Percentiles rank a stretch among this genome's conserved stretches.
Conservation (phyloP, 2,329 filamentous ascomycete species). For the Apiospora sp. region DNA sequence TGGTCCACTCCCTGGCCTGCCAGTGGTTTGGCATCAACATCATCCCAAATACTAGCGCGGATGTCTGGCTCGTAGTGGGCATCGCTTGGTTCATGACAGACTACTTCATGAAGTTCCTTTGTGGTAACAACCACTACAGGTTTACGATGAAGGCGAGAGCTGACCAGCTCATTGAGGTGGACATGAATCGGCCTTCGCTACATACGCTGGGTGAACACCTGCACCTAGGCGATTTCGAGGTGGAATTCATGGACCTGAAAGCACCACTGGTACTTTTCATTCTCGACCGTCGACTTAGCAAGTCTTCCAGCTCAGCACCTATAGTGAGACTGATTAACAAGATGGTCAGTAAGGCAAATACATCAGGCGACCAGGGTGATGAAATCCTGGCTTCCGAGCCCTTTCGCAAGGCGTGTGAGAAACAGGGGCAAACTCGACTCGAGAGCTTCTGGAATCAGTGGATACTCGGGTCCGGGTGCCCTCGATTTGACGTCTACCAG, state of each 20-base stretch:
- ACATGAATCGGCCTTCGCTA: slow-evolving; percentile 83
- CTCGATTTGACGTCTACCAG: slow-evolving; percentile 84
- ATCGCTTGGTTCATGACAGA: slow-evolving; percentile 96
- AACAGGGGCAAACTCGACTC: slow-evolving; percentile 83
- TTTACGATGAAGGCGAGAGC: slow-evolving; percentile 87
- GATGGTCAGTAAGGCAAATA: slow-evolving; percentile 86
- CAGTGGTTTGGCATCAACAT: slow-evolving; percentile 97
- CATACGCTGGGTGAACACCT: slow-evolving; percentile 80
- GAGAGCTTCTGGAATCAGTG: slow-evolving; percentile 95
- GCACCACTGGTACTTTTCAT: slow-evolving; percentile 92
- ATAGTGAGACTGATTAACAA: slow-evolving; percentile 86
- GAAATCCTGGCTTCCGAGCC: slow-evolving; percentile 77
- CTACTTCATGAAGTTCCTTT: slow-evolving; percentile 87
- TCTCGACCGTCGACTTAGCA: slow-evolving; percentile 87
- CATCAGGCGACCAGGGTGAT: slow-evolving; percentile 65
- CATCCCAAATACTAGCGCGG: slow-evolving; percentile 79
- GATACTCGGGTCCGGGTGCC: slow-evolving; percentile 88
- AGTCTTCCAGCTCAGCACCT: slow-evolving; percentile 84
- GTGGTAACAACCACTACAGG: slow-evolving; percentile 93
- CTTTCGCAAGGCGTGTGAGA: slow-evolving; percentile 87
- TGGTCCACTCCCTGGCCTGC: slow-evolving; percentile 85
- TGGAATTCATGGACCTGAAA: slow-evolving; percentile 91
- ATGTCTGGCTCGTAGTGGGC: slow-evolving; percentile 90
- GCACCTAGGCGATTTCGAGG: slow-evolving; percentile 82
- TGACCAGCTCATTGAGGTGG: slow-evolving; percentile 82